Conservation (phyloP, 2,329 filamentous ascomycete genomes). For the Coniella vitis region DNA sequence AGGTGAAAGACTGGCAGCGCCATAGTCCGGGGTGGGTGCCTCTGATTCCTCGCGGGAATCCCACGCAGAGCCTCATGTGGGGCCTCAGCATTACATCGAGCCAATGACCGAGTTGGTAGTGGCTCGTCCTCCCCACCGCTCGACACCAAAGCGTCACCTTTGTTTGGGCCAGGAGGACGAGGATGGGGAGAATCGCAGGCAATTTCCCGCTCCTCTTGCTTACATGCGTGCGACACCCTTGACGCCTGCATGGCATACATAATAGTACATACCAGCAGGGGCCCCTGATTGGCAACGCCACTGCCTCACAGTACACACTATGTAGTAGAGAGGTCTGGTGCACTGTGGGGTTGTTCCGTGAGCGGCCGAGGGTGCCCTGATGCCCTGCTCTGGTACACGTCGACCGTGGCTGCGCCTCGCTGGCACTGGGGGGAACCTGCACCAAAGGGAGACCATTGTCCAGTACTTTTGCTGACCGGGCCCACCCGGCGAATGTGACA, state of each 20-base stretch:
- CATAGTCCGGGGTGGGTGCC: background rate
- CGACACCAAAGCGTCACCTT: background rate
- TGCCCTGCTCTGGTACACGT: background rate
- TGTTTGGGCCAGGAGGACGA: background rate
- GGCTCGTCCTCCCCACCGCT: background rate
- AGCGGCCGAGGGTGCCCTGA: background rate
- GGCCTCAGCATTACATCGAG: background rate
- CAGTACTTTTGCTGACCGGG: constrained; percentile 8
- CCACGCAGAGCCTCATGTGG: background rate
- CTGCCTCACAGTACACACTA: too few relatives aligned
- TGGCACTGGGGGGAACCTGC: background rate
- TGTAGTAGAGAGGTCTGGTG: background rate
- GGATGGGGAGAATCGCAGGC: constrained; percentile 1
- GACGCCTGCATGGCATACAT: background rate
- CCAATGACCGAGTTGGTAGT: background rate
- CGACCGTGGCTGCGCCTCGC: constrained; percentile 11
- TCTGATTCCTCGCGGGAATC: too few relatives aligned
- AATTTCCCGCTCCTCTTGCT: constrained; percentile 12
- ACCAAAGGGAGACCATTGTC: background rate
- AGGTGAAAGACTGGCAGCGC: background rate
- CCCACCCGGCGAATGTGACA: constrained; percentile 1
- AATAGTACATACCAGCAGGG: background rate
- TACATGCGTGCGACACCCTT: constrained; percentile 9
- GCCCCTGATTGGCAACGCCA: too few relatives aligned
- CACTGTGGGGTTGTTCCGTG: constrained; percentile 5